Evolutionary conservation across 2,329 filamentous ascomycete genomes (phyloP), one percentile per base, ranked within the genome.

Genomic region (Fusarium marasasianum): DNA sequence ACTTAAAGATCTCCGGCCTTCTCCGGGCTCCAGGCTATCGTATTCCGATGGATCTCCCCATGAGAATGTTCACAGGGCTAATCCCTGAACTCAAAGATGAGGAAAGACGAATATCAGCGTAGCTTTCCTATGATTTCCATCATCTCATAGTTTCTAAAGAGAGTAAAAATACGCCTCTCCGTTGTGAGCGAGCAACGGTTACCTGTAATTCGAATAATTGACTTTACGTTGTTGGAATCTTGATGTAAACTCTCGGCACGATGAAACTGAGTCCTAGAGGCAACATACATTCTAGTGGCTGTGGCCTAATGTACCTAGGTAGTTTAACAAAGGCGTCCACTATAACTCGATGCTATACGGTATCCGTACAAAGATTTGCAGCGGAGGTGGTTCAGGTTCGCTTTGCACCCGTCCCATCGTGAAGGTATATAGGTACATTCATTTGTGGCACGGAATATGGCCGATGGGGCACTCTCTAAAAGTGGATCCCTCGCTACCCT

Each of bases 361-460:
- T 35, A 18, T 35, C 35, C 18, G 50, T 71, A 71, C 62, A 40
- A 63, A 33, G 22, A 51, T 38, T 43, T 26, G 22, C 22, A n/a
- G 33, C 33, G 14, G 33, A 12, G 26, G n/a, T 22, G 24, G 20
- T 15, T 35, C 33, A 17, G 33, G 33, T 35, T 35, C 33, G 14
- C 33, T 35, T 35, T 35, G 31, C 44, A 73, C 44, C 51, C 37
- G 44, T 41, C 44, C 55, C 37, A 40, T 41, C n/a, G 33, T 29
- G 48, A 31, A 72, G 53, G 58, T 69, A 51, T 24, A 37, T n/a
- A 35, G 33, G 33, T 35, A 35, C 33, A 35, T 35, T 8, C 33
- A 35, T 29, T 56, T 45, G 57, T 35, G 68, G 50, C 57, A 72
- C 57, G 67, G 71, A 73, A 72, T 50, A 63, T 69, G 54, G 35